Evolutionary conservation across 202 grass and related monocot genomes (phyloP).

Genomic region (Saccharum hybrid): DNA sequence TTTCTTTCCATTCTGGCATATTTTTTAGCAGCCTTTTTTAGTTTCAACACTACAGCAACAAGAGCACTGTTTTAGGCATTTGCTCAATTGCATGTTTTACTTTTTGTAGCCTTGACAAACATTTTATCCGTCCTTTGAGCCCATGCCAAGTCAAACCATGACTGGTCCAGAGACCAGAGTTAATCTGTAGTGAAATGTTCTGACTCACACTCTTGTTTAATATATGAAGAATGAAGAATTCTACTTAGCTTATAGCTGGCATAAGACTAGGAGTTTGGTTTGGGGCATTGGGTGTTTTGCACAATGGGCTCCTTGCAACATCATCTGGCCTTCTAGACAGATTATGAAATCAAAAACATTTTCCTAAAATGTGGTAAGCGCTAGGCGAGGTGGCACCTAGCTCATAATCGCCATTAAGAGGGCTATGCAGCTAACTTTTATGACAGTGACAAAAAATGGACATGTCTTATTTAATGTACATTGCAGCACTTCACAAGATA

Average conservation of each 20-base stretch:
- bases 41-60: neutral
- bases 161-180: neutral
- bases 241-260: constrained; percentile 27
- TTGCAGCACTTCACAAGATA: neutral
- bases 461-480: constrained; percentile 15
- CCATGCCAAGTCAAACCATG: neutral
- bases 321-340: constrained; percentile 9
- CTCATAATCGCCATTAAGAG: neutral
- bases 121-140: neutral
- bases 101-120: neutral
- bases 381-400: neutral
- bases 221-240: neutral
- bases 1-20: neutral
- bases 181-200: constrained; percentile 17
- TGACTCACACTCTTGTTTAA: neutral
- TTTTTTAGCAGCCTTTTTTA: neutral
- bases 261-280: constrained; percentile 25
- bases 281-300: constrained; percentile 1
- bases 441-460: neutral
- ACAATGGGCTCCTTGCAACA: neutral
- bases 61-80: neutral
- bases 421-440: neutral
- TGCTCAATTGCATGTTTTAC: neutral
- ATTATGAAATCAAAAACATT: constrained; percentile 26
- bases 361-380: neutral